Conservation (phyloP, 108 stramenopile genomes). For the Fragilaria radians region DNA sequence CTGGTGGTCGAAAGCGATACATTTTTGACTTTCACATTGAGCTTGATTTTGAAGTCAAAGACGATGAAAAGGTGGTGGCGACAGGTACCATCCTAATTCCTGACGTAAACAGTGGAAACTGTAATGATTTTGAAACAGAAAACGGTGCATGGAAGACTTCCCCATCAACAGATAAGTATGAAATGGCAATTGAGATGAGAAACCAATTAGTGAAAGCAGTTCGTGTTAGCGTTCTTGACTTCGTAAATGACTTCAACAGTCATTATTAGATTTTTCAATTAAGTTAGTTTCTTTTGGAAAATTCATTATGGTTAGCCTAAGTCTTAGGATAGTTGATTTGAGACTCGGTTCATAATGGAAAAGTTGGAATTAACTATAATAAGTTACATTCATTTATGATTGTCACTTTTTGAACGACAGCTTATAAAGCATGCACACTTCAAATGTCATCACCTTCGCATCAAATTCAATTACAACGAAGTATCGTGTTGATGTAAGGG, state of each 20-base stretch:
- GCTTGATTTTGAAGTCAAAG: slow-evolving; percentile 57
- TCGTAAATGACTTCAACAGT: slow-evolving; percentile 72
- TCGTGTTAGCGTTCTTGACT: slow-evolving; percentile 50
- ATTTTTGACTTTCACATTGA: slow-evolving; percentile 83
- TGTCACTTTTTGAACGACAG: no score
- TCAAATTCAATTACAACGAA: no score
- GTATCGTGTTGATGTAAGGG: no score
- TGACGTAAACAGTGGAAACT: slow-evolving; percentile 67
- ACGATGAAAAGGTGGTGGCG: slow-evolving; percentile 49
- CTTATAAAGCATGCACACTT: no score
- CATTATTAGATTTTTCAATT: slow-evolving; percentile 20
- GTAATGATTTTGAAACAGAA: slow-evolving; percentile 46
- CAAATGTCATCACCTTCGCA: no score
- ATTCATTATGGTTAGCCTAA: no score
- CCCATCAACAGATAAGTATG: slow-evolving; percentile 16
- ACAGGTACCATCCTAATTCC: slow-evolving; percentile 60
- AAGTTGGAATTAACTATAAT: no score
- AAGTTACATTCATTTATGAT: no score
- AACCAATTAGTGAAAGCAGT: slow-evolving; percentile 37
- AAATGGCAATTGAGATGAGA: slow-evolving; percentile 27
- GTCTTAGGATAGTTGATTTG: no score
- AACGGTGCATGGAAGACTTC: slow-evolving; percentile 53
- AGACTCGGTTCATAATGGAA: no score
- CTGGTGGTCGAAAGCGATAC: slow-evolving; percentile 89
- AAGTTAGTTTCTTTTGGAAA: neutral